Base-by-base conservation (phyloP, 345 rosid genomes). In the Trapa incisa region DNA sequence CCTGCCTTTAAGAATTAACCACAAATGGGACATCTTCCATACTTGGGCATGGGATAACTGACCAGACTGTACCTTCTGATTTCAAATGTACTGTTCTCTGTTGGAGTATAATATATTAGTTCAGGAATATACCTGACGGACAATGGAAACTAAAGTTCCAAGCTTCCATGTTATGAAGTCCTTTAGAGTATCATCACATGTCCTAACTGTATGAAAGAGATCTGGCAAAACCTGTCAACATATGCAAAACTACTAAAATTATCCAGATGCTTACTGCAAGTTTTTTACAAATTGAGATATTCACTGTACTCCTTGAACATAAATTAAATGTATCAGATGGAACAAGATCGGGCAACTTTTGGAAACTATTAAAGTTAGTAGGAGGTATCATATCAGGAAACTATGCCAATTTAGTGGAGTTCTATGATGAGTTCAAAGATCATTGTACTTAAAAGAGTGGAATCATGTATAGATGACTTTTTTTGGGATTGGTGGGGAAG, bases 101-200 rank as follows among this genome's bases (percentile, higher is more conserved):
- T 11, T 11, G 11, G 48, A 1, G 48, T 7, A 45, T 11, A 70
- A 37, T 50, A 38, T 61, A 67, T 71, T 64, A 74, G 68, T 45
- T 58, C 61, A 71, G 72, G 77, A 67, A 63, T 9, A 71, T 85
- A 94, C 99, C 99, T 94, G 99, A 37, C 93, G 99, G 73, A 89
- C 99, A 32, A 94, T 91, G 65, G 96, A 91, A 69, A 91, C 97
- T 47, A 94, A 86, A 76, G 96, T 89, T 68, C 96, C 99, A 76
- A 94, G 89, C 81, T 93, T 92, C 97, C 97, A 89, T n/a, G 97
- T 94, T 72, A 94, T 87, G 73, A 85, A 91, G 80, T 94, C 97
- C 84, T 82, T 94, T 77, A 94, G 78, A 77, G 75, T 65, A 77
- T 94, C 99, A 84, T 94, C 99, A 80, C 97, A 91, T 35, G 83